Percentiles rank a stretch among this genome's conserved stretches.
Conservation (phyloP, 1,284 basidiomycete species). For the Phellopilus nigrolimitatus region DNA sequence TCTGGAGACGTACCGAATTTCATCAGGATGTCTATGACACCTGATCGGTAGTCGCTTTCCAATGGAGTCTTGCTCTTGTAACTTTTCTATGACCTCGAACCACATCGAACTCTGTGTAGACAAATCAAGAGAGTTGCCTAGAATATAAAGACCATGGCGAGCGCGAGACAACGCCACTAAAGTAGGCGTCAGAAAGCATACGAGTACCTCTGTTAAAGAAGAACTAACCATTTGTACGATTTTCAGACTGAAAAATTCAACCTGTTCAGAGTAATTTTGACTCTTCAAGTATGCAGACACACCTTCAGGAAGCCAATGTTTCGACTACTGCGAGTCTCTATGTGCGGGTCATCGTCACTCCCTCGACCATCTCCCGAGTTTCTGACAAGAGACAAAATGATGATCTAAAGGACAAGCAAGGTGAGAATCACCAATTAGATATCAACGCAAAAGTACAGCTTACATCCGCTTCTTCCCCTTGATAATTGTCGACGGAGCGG, state of each 20-base stretch:
- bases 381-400: constrained; percentile 68
- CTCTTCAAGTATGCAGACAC: constrained; percentile 17
- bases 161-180: constrained; percentile 73
- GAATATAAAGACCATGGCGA: constrained; percentile 63
- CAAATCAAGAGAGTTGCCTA: constrained; percentile 60
- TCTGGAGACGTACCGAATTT: constrained; percentile 35
- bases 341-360: constrained; percentile 42
- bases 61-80: constrained; percentile 43
- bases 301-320: constrained; percentile 74
- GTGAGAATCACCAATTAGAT: not conserved
- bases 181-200: no score
- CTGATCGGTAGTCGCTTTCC: constrained; percentile 52
- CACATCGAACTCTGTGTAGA: constrained; percentile 52
- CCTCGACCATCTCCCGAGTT: constrained; percentile 49
- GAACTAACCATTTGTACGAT: constrained; percentile 48
- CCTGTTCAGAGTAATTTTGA: constrained; percentile 25
- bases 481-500: constrained; percentile 74
- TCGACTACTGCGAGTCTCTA: constrained; percentile 23
- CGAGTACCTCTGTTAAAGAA: not conserved
- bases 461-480: constrained; percentile 63
- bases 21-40: constrained; percentile 54
- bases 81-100: constrained; percentile 50
- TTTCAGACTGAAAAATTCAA: constrained; percentile 49
- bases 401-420: constrained; percentile 36
- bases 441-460: constrained; percentile 7